Percentiles rank a stretch among this genome's conserved stretches.
phyloP scores from a whole-genome alignment of 2,329 filamentous ascomycete species.

The Xylaria sp. region DNA sequence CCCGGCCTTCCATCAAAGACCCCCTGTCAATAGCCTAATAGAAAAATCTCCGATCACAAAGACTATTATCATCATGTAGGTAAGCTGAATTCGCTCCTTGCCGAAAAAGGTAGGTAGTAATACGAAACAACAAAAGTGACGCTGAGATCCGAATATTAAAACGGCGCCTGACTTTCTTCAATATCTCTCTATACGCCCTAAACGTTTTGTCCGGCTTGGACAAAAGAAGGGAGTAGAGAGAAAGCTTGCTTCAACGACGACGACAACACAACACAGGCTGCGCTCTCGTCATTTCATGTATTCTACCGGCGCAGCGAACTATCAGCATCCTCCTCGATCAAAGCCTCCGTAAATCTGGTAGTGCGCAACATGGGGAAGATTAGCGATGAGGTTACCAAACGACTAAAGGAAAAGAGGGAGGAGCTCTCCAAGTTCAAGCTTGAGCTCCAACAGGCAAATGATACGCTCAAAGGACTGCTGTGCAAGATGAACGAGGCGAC shows the following conservation, averaged over 20 bases:
- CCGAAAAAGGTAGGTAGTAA: not conserved
- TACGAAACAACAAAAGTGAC: not conserved
- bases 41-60: not conserved
- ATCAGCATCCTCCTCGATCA: not conserved
- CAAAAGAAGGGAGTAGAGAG: not conserved
- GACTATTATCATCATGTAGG: not conserved
- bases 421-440: not conserved
- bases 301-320: not conserved
- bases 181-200: not conserved
- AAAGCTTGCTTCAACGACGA: not conserved
- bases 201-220: not conserved
- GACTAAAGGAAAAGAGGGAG: not conserved
- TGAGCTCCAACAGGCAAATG: not conserved
- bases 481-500: not conserved
- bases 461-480: not conserved
- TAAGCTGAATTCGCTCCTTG: not conserved
- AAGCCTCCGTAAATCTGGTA: not conserved
- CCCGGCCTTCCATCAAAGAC: not conserved
- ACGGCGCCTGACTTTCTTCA: not conserved
- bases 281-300: not conserved
- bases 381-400: not conserved
- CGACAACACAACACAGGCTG: too few species aligned
- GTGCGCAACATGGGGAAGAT: not conserved
- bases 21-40: not conserved
- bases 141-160: not conserved